A percentile compares a stretch with the other conserved stretches of the same genome.
These are phyloP conservation scores for Chaetothyriales sp. DNA, from an alignment of 2,329 filamentous ascomycete genomes.

Conservation along the genomic window DNA sequence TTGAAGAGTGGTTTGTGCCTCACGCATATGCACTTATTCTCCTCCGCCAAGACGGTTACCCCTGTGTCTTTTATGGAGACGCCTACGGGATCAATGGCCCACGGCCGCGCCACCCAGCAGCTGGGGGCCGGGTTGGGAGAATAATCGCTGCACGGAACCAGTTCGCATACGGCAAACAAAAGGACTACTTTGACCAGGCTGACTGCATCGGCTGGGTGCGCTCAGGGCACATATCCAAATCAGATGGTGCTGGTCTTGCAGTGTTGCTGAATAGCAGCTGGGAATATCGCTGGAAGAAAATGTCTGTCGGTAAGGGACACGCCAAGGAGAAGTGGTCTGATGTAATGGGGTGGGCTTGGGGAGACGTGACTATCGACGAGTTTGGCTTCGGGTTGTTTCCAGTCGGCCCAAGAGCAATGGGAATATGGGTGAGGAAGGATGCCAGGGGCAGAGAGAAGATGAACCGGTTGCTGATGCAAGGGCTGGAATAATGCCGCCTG, in stretches of 20 bases:
- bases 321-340: conserved; percentile 51
- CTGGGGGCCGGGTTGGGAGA: conserved; percentile 41
- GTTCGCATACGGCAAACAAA: conserved; percentile 51
- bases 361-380: conserved; percentile 42
- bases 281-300: conserved; percentile 33
- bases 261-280: conserved; percentile 42
- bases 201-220: conserved; percentile 50
- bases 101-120: conserved; percentile 39
- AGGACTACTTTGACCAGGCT: conserved; percentile 46
- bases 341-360: conserved; percentile 39
- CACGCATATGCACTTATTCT: conserved; percentile 59
- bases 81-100: conserved; percentile 46
- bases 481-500: neutral
- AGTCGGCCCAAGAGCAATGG: conserved; percentile 39
- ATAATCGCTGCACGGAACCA: conserved; percentile 48
- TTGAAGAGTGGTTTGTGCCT: conserved; percentile 41
- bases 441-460: conserved; percentile 37
- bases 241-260: conserved; percentile 33
- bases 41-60: conserved; percentile 41
- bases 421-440: conserved; percentile 45
- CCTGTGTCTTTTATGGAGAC: conserved; percentile 58
- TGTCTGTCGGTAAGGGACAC: conserved; percentile 47
- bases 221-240: conserved; percentile 22
- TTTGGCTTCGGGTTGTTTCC: conserved; percentile 46
- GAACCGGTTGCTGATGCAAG: conserved; percentile 25